Evolutionary conservation across 2,329 filamentous ascomycete species (phyloP).

Genomic region (Tolypocladium nubicola): DNA sequence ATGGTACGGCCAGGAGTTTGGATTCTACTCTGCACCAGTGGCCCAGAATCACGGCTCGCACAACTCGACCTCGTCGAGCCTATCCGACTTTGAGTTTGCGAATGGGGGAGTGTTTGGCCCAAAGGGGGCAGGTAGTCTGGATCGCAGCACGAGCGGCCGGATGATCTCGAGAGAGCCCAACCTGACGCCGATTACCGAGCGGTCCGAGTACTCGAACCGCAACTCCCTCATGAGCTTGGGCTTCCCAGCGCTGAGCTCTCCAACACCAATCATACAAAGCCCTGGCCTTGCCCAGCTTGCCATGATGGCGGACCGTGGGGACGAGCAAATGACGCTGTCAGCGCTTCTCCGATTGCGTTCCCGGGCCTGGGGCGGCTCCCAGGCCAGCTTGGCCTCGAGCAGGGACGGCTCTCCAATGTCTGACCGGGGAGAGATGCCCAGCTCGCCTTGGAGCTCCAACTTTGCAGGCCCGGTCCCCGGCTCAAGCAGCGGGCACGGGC

Average conservation of each 20-base stretch:
- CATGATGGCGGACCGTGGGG: conserved; percentile 42
- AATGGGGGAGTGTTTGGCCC: conserved; percentile 87
- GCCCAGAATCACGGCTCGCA: conserved; percentile 31
- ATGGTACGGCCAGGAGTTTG: conserved; percentile 94
- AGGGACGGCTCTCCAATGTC: conserved; percentile 39
- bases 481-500: conserved; percentile 19
- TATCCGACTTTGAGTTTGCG: conserved; percentile 45
- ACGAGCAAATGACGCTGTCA: conserved; percentile 65
- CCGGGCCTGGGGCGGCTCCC: conserved; percentile 72
- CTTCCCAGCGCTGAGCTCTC: conserved; percentile 27
- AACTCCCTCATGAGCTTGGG: conserved; percentile 76
- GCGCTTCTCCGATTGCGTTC: conserved; percentile 63
- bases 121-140: conserved; percentile 42
- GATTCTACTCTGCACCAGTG: conserved; percentile 68
- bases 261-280: conserved; percentile 43
- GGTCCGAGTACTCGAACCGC: conserved; percentile 89
- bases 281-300: conserved; percentile 72
- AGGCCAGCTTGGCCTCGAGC: conserved; percentile 54
- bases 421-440: conserved; percentile 36
- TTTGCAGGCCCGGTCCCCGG: conserved; percentile 1
- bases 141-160: conserved; percentile 63
- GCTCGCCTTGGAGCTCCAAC: conserved; percentile 26
- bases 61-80: conserved; percentile 21
- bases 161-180: conserved; percentile 76
- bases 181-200: conserved; percentile 89